phyloP scores from a whole-genome alignment of 2,329 filamentous ascomycete genomes.

The Mycocentrospora acerina region DNA sequence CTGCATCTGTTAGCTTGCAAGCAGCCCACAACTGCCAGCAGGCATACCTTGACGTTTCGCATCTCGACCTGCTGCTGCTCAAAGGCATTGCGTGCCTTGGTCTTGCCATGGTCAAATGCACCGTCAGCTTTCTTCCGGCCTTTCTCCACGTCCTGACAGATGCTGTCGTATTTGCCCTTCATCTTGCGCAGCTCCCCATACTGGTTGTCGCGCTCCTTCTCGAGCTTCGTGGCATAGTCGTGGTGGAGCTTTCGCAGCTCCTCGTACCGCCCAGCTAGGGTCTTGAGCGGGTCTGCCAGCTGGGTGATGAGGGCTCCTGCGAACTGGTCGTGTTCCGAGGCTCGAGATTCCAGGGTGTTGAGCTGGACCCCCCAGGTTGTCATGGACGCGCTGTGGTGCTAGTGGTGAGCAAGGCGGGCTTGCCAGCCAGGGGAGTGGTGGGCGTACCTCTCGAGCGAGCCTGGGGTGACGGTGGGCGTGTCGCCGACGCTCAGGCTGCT shows the following conservation, averaged over 20 bases:
- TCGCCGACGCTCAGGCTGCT: slow-evolving; percentile 90
- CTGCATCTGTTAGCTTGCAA: slow-evolving; percentile 41
- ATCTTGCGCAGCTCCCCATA: slow-evolving; percentile 86
- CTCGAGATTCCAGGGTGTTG: slow-evolving; percentile 82
- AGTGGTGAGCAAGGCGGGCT: slow-evolving; percentile 7
- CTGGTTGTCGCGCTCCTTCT: slow-evolving; percentile 81
- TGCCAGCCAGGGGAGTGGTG: slow-evolving; percentile 1
- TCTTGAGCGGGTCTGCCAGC: slow-evolving; percentile 84
- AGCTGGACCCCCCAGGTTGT: slow-evolving; percentile 97
- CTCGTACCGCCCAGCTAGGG: slow-evolving; percentile 74
- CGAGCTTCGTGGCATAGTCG: slow-evolving; percentile 84
- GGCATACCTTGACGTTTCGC: slow-evolving; percentile 78
- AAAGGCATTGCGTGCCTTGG: slow-evolving; percentile 87
- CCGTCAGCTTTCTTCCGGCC: slow-evolving; percentile 93
- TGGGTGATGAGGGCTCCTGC: slow-evolving; percentile 74
- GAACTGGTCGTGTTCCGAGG: slow-evolving; percentile 85
- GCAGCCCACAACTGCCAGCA: not conserved
- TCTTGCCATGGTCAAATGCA: slow-evolving; percentile 81
- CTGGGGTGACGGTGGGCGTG: slow-evolving; percentile 87
- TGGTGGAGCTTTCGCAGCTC: slow-evolving; percentile 88
- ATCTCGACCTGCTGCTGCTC: slow-evolving; percentile 92
- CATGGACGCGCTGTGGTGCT: slow-evolving; percentile 72
- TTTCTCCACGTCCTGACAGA: slow-evolving; percentile 92
- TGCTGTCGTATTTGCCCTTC: slow-evolving; percentile 89
- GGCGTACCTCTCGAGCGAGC: slow-evolving; percentile 80